phyloP scores from a whole-genome alignment of 345 rosid genomes.

The Zanthoxylum bungeanum region DNA sequence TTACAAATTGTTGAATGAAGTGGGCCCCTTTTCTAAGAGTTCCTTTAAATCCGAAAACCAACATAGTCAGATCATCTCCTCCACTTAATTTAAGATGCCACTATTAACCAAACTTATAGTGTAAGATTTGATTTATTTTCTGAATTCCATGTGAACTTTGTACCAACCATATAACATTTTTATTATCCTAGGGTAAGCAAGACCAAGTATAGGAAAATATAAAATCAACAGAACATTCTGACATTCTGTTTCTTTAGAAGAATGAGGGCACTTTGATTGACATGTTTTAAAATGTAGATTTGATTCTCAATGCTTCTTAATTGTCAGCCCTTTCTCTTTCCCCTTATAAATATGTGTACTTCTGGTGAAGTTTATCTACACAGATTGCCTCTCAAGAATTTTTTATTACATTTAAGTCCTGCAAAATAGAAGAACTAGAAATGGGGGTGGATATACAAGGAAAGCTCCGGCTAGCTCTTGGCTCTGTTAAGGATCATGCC shows the following conservation, averaged over 20 bases:
- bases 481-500: conserved; percentile 72
- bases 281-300: conserved; percentile 16
- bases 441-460: conserved; percentile 56
- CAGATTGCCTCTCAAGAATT: neutral
- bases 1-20: neutral
- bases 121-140: neutral
- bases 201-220: neutral
- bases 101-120: neutral
- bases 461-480: conserved; percentile 58
- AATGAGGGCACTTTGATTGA: neutral
- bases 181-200: neutral
- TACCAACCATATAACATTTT: neutral
- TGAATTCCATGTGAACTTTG: neutral
- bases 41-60: neutral
- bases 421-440: conserved; percentile 1
- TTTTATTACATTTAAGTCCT: neutral
- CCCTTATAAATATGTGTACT: conserved; percentile 13
- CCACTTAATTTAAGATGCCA: neutral
- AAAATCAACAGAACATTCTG: conserved; percentile 7
- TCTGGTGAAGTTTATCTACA: conserved; percentile 13
- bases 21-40: neutral
- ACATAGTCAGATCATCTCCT: neutral
- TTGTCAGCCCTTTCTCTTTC: neutral
- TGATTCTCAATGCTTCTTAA: conserved; percentile 19
- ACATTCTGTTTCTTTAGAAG: neutral